Evolutionary conservation across 495 filamentous ascomycete genomes (phyloP).

Genomic region (Neurospora africana): DNA sequence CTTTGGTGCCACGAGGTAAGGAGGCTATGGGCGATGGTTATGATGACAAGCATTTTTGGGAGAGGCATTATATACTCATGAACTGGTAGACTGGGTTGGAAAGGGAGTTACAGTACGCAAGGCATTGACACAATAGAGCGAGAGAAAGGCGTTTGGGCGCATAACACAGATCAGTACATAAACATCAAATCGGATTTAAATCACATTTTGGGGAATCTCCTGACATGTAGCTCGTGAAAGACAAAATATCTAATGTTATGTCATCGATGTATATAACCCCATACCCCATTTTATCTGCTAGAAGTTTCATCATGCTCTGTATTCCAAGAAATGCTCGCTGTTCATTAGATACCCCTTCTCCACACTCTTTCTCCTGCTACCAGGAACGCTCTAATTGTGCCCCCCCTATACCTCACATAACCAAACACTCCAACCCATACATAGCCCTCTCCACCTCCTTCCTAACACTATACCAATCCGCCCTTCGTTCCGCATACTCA

Average conservation of each 20-base stretch:
- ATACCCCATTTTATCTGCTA: too few relatives aligned
- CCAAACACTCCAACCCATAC: slow-evolving; percentile 85
- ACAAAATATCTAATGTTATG: too few relatives aligned
- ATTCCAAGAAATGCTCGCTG: too few relatives aligned
- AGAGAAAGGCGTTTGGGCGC: neutral
- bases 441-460: slow-evolving; percentile 87
- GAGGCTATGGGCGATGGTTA: neutral
- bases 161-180: neutral
- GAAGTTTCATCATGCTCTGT: too few relatives aligned
- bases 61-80: neutral
- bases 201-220: neutral
- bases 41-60: neutral
- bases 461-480: slow-evolving; percentile 88
- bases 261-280: too few relatives aligned
- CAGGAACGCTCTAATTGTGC: neutral
- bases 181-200: neutral
- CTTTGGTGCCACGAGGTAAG: slow-evolving; percentile 54
- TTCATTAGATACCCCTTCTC: too few relatives aligned
- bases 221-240: too few relatives aligned
- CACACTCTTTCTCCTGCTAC: neutral
- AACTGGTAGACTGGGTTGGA: neutral
- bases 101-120: neutral
- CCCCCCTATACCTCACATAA: slow-evolving; percentile 55
- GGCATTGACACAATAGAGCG: neutral
- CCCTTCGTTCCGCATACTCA: slow-evolving; percentile 87